phyloP scores from a whole-genome alignment of 495 filamentous ascomycete genomes.

The Xylaria castorea region DNA sequence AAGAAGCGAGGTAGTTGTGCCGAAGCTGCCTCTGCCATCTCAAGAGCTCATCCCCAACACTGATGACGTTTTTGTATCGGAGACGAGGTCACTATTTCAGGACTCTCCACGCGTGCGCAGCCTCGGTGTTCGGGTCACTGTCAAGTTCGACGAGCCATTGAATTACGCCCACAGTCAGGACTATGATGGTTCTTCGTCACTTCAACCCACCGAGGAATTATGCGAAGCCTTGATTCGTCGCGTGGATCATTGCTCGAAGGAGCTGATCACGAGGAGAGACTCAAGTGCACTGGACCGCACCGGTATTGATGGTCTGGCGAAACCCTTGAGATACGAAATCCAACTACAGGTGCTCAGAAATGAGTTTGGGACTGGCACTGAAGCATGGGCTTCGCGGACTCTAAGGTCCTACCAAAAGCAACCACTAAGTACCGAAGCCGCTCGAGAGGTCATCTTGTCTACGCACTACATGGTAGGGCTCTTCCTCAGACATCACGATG shows the following conservation, averaged over 20 bases:
- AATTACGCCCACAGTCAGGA: conserved; percentile 48
- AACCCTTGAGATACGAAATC: conserved; percentile 53
- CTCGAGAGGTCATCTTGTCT: conserved; percentile 51
- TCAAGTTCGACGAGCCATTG: conserved; percentile 53
- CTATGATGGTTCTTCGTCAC: conserved; percentile 49
- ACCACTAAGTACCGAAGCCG: conserved; percentile 44
- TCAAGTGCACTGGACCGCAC: conserved; percentile 49
- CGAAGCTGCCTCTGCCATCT: conserved; percentile 22
- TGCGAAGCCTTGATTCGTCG: conserved; percentile 52
- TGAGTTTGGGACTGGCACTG: conserved; percentile 46
- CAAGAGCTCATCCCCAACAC: conserved; percentile 9
- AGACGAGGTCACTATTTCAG: conserved; percentile 28
- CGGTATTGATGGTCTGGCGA: conserved; percentile 45
- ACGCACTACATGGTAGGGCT: conserved; percentile 53
- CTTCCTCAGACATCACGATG: conserved; percentile 54
- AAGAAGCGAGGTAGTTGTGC: conserved; percentile 25
- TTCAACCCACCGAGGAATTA: conserved; percentile 48
- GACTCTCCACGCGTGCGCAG: conserved; percentile 33
- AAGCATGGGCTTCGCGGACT: conserved; percentile 52
- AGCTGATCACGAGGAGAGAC: conserved; percentile 56
- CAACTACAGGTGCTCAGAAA: conserved; percentile 48
- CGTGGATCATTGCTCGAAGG: conserved; percentile 54
- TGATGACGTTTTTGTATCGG: conserved; percentile 18
- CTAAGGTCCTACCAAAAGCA: conserved; percentile 55
- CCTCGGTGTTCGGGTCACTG: conserved; percentile 49